A percentile compares a stretch with the other conserved stretches of the same genome.
phyloP scores from a whole-genome alignment of 768 basidiomycete genomes.

The Fomitopsis pulvina region DNA sequence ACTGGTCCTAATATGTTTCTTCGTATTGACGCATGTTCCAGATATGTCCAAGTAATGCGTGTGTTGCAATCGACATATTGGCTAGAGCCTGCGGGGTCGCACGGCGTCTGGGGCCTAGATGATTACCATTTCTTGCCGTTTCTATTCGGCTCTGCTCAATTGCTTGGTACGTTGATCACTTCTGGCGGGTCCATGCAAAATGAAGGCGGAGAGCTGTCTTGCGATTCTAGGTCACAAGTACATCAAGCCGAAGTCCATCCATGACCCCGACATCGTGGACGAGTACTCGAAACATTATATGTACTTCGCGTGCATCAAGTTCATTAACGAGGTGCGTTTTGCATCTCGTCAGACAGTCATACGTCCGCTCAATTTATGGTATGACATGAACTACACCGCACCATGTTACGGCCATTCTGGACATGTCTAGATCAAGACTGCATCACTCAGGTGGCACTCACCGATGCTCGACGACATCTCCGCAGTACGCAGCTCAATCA shows the following conservation, averaged over 20 bases:
- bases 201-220: neutral
- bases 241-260: slow-evolving; percentile 87
- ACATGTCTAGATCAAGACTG: slow-evolving; percentile 75
- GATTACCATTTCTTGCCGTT: slow-evolving; percentile 97
- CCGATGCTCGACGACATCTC: slow-evolving; percentile 99
- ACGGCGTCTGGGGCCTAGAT: slow-evolving; percentile 96
- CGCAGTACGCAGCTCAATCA: slow-evolving; percentile 42
- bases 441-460: slow-evolving; percentile 94
- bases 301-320: slow-evolving; percentile 93
- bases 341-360: too few species aligned
- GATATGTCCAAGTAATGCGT: slow-evolving; percentile 78
- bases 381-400: too few species aligned
- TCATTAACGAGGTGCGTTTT: slow-evolving; percentile 81
- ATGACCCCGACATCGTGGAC: slow-evolving; percentile 85
- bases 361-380: too few species aligned
- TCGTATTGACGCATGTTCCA: slow-evolving; percentile 10
- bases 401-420: too few species aligned
- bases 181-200: neutral
- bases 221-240: slow-evolving; percentile 68
- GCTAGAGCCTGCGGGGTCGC: slow-evolving; percentile 98
- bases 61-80: slow-evolving; percentile 89
- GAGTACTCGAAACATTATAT: slow-evolving; percentile 92
- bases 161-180: slow-evolving; percentile 38
- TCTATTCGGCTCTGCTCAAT: slow-evolving; percentile 78
- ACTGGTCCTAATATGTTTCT: neutral